These are phyloP conservation scores for Sanghuangporus sanghuang DNA, from an alignment of 1,284 basidiomycete species.

Conservation along the genomic window DNA sequence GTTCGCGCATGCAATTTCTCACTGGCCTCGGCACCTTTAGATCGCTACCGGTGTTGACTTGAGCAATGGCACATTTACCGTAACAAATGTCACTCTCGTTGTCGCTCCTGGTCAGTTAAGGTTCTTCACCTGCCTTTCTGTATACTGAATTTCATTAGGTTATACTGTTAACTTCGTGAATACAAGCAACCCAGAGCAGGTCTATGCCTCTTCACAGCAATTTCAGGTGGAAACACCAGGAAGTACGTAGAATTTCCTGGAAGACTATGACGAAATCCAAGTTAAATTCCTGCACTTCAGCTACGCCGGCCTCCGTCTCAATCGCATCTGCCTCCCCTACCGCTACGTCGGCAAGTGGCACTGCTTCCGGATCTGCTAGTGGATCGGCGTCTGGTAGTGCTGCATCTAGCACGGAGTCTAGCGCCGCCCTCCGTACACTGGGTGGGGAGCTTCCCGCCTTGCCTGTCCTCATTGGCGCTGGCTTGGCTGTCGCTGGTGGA, in stretches of 20 bases:
- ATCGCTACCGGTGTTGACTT: conserved; percentile 31
- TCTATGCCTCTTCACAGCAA: conserved; percentile 35
- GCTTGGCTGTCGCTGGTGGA: conserved; percentile 16
- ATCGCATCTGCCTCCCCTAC: conserved; percentile 8
- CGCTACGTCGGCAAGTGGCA: conserved; percentile 13
- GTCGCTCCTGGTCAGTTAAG: conserved; percentile 22
- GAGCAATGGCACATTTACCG: conserved; percentile 25
- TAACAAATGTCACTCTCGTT: conserved; percentile 35
- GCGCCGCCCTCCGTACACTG: conserved; percentile 5
- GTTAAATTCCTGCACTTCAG: not conserved
- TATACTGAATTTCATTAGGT: conserved; percentile 17
- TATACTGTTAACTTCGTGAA: conserved; percentile 43
- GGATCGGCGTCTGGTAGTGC: conserved; percentile 1
- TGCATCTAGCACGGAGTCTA: not conserved
- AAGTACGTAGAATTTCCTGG: conserved; percentile 26
- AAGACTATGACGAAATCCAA: not conserved
- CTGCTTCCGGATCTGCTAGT: conserved; percentile 1
- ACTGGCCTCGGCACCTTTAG: conserved; percentile 13
- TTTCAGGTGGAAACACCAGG: conserved; percentile 36
- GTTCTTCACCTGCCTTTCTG: not conserved
- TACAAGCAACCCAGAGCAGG: conserved; percentile 33
- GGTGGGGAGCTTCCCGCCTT: conserved; percentile 4
- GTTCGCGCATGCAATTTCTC: not conserved
- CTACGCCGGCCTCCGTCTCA: conserved; percentile 14
- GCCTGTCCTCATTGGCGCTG: conserved; percentile 12